These are phyloP conservation scores for Vanrija sp. DNA, from an alignment of 1,284 basidiomycete genomes.

Conservation along the genomic window DNA sequence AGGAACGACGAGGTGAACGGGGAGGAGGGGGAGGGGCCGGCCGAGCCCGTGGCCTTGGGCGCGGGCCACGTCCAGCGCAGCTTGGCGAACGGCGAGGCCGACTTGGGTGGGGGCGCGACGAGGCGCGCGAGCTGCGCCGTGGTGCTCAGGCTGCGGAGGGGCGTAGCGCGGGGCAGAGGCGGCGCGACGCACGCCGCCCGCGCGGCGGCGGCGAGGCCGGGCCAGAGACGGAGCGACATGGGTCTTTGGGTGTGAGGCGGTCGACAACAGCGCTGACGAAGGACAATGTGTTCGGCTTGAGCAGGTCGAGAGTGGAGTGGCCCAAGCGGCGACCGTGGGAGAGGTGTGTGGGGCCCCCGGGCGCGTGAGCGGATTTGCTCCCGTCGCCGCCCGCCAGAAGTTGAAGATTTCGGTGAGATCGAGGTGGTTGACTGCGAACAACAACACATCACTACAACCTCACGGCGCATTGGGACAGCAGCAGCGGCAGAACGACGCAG, in stretches of 20 bases:
- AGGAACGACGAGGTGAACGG: conserved; percentile 5
- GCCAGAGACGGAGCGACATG: conserved; percentile 14
- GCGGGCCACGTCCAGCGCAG: no score
- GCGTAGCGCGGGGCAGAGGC: background rate
- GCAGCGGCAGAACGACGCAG: no score
- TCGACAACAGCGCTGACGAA: background rate
- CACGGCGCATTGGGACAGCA: background rate
- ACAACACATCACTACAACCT: background rate
- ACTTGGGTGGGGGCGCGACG: no score
- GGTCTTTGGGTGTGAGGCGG: background rate
- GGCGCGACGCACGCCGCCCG: background rate
- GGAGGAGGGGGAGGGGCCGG: background rate
- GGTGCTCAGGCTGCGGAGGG: background rate
- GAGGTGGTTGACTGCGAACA: background rate
- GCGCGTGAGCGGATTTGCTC: background rate
- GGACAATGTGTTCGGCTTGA: no score
- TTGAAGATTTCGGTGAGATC: conserved; percentile 9
- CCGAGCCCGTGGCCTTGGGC: background rate
- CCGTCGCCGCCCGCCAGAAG: conserved; percentile 8
- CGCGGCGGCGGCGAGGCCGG: conserved; percentile 1
- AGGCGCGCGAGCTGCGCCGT: background rate
- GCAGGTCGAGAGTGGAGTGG: no score
- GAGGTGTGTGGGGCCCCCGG: background rate
- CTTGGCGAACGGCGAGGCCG: no score
- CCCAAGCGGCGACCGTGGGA: no score